Conservation (phyloP, 176 grass and related monocot species). For the Musa beccarii region DNA sequence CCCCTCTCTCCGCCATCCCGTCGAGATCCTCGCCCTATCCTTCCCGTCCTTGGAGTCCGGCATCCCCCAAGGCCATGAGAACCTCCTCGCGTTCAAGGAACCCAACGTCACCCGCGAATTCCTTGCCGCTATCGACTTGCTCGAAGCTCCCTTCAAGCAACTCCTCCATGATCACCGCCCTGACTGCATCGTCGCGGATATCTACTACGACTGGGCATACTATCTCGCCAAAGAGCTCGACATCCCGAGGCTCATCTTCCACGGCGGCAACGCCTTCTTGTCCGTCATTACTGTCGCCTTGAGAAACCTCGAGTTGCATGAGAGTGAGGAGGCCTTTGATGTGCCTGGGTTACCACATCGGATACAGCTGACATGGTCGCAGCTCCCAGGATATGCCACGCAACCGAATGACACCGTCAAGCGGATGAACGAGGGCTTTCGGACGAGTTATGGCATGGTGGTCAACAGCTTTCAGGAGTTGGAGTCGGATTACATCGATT, state of each 20-base stretch:
- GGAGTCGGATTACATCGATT: conserved; percentile 36
- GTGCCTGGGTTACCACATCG: conserved; percentile 39
- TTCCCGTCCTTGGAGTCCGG: conserved; percentile 32
- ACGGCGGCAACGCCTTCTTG: conserved; percentile 23
- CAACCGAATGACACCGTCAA: neutral
- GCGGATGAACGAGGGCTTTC: neutral
- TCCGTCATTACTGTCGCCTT: neutral
- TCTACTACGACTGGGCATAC: conserved; percentile 21
- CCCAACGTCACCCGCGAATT: neutral
- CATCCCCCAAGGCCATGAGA: neutral
- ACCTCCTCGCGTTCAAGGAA: neutral
- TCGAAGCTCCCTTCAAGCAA: conserved; percentile 24
- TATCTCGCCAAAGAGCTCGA: conserved; percentile 23
- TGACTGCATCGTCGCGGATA: conserved; percentile 12
- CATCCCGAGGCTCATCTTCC: conserved; percentile 9
- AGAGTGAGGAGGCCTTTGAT: neutral
- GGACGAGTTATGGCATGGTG: conserved; percentile 32
- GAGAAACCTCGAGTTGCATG: too few relatives aligned
- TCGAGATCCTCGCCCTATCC: conserved; percentile 21
- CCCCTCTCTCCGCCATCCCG: neutral
- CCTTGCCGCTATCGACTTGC: neutral
- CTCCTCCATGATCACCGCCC: conserved; percentile 3
- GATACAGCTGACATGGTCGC: conserved; percentile 28
- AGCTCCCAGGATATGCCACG: conserved; percentile 13
- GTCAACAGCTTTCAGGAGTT: conserved; percentile 60